These are phyloP conservation scores for Suillus subaureus DNA, from an alignment of 768 basidiomycete genomes.

Conservation along the genomic window DNA sequence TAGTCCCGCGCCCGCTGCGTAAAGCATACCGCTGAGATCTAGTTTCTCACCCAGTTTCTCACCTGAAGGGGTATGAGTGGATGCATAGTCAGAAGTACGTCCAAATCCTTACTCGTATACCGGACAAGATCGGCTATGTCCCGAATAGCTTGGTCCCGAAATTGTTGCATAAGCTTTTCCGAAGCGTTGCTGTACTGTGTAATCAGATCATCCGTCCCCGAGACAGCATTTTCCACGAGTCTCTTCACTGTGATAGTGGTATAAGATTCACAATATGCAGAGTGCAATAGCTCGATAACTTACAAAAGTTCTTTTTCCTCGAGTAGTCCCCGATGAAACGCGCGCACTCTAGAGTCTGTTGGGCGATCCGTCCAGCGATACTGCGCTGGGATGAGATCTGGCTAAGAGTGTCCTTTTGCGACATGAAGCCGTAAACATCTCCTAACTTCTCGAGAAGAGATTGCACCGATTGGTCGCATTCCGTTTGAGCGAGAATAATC, in stretches of 20 bases:
- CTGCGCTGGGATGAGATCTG: background rate
- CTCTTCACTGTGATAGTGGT: background rate
- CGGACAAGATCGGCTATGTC: background rate
- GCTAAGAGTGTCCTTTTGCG: background rate
- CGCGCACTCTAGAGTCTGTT: constrained; percentile 29
- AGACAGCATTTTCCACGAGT: background rate
- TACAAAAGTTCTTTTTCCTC: constrained; percentile 23
- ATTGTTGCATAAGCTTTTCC: background rate
- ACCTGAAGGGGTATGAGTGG: background rate
- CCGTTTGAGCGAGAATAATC: constrained; percentile 8
- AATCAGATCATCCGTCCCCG: background rate
- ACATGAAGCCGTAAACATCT: constrained; percentile 3
- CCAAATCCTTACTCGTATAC: background rate
- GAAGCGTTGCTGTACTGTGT: background rate
- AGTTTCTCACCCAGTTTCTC: background rate
- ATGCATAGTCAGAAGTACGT: background rate
- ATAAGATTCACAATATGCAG: too few species aligned
- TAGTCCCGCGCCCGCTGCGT: constrained; percentile 4
- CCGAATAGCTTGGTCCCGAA: background rate
- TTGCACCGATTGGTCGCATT: constrained; percentile 8
- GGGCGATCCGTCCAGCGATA: constrained; percentile 10
- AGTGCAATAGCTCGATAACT: background rate
- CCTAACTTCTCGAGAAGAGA: constrained; percentile 1
- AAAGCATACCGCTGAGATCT: constrained; percentile 4
- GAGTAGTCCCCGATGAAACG: constrained; percentile 31